Evolutionary conservation across 768 basidiomycete genomes (phyloP).

Genomic region (Suillus clintonianus): DNA sequence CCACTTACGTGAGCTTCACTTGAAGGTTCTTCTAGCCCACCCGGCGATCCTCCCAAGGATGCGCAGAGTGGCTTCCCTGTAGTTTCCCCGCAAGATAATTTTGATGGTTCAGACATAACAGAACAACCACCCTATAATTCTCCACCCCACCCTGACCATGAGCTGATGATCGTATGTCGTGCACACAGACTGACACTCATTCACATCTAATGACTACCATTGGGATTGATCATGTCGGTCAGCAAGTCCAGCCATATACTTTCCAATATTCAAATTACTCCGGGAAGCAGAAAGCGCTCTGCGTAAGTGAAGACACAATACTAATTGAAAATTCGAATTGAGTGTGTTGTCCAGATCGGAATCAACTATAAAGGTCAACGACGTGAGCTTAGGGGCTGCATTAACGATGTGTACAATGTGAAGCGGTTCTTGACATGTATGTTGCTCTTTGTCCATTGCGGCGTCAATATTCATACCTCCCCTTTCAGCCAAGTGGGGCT

Average conservation of each 20-base stretch:
- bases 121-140: too few species aligned
- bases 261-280: conserved; percentile 54
- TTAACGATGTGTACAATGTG: conserved; percentile 79
- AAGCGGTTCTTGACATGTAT: conserved; percentile 65
- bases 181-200: too few species aligned
- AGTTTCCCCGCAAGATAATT: too few species aligned
- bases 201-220: too few species aligned
- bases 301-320: conserved; percentile 25
- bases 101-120: too few species aligned
- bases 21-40: too few species aligned
- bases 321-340: not conserved
- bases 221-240: too few species aligned
- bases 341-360: conserved; percentile 57
- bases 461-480: not conserved
- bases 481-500: conserved; percentile 43
- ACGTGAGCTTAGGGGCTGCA: conserved; percentile 70
- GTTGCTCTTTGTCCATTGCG: conserved; percentile 11
- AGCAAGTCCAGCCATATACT: conserved; percentile 6
- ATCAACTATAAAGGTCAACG: conserved; percentile 73
- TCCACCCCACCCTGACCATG: too few species aligned
- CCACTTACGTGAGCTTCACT: too few species aligned
- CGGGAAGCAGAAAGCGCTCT: conserved; percentile 53
- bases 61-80: too few species aligned
- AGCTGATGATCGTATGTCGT: too few species aligned
- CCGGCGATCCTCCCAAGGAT: too few species aligned